These are phyloP conservation scores for Gynandropsis gynandra DNA, from an alignment of 345 rosid genomes.

Conservation along the genomic window DNA sequence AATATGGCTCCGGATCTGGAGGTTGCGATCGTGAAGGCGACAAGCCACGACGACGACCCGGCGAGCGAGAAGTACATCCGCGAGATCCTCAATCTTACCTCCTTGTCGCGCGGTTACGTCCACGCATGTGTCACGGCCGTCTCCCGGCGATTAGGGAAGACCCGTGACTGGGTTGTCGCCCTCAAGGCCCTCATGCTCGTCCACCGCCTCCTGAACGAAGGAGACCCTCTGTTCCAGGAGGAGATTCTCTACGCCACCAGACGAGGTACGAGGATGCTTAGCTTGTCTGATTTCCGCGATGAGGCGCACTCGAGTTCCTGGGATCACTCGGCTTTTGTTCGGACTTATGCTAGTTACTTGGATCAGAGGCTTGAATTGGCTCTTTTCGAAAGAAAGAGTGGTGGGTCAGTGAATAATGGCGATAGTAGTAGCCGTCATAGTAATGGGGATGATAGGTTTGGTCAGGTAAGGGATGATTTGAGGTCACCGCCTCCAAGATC, in stretches of 20 bases:
- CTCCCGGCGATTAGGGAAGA: slow-evolving; percentile 62
- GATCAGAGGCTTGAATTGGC: slow-evolving; percentile 50
- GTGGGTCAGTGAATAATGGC: slow-evolving; percentile 17
- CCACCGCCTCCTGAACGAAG: slow-evolving; percentile 50
- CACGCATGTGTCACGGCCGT: slow-evolving; percentile 48
- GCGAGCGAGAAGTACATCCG: slow-evolving; percentile 58
- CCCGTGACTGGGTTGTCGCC: slow-evolving; percentile 68
- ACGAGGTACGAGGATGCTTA: slow-evolving; percentile 50
- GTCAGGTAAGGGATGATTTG: slow-evolving; percentile 38
- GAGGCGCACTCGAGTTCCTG: slow-evolving; percentile 57
- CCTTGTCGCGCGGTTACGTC: slow-evolving; percentile 60
- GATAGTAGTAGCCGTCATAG: slow-evolving; percentile 24
- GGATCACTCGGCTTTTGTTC: slow-evolving; percentile 62
- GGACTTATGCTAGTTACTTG: slow-evolving; percentile 48
- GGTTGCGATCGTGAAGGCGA: slow-evolving; percentile 69
- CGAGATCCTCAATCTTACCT: slow-evolving; percentile 52
- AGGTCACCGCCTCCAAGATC: slow-evolving; percentile 62
- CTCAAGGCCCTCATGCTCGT: slow-evolving; percentile 52
- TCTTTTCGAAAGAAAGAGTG: slow-evolving; percentile 31
- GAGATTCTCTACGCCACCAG: slow-evolving; percentile 51
- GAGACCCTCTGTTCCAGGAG: slow-evolving; percentile 48
- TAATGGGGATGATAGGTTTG: slow-evolving; percentile 37
- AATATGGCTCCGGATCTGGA: slow-evolving; percentile 69
- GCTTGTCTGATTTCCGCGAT: slow-evolving; percentile 56
- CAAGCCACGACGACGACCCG: slow-evolving; percentile 72